Evolutionary conservation across 176 grass and related monocot species (phyloP), one percentile per base, ranked within the genome.

Genomic region (Aegilops longissima): DNA sequence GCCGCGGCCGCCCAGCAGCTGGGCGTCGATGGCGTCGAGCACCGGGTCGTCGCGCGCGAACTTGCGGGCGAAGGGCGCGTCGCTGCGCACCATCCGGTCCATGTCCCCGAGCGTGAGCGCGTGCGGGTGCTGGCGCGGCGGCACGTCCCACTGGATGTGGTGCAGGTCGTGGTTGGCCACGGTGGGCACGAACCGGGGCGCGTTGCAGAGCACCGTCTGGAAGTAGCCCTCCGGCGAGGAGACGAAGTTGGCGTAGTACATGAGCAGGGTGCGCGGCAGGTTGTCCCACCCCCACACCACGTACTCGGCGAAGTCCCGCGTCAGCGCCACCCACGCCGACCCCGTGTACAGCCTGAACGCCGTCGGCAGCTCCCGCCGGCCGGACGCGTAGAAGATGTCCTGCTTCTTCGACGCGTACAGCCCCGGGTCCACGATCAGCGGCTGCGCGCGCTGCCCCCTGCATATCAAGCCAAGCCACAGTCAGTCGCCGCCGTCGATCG

Each of bases 241-340:
- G 12, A 99, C 23, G 86, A 99, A 99, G 88, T 99, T 99, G 27
- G 92, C 42, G 90, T 99, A 99, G 94, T 99, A 99, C 97, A 99
- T 99, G 87, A 99, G 97, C 35, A 99, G 92, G 16, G 83, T 85
- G 2, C 97, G 91, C 1, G 97, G 97, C 30, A 99, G 90, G 84
- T 99, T 99, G 92, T 99, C 97, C 97, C 97, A 99, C 3, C 97
- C 97, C 97, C 87, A 91, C 72, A 96, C 87, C 42, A 91, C 91
- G 88, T 91, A 99, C 82, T 94, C 97, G 6, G 88, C 92, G 66
- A 99, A 94, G 34, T 90, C 94, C 0, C 90, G 92, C 8, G 84
- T 83, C 25, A 99, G 88, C 1, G 80, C 97, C 39, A 94, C 78
- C 97, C 97, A 99, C 17, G 97, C 97, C 5, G 97, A 94, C 45